These are phyloP conservation scores for Agaricales sp. DNA, from an alignment of 1,284 basidiomycete genomes.

Conservation along the genomic window DNA sequence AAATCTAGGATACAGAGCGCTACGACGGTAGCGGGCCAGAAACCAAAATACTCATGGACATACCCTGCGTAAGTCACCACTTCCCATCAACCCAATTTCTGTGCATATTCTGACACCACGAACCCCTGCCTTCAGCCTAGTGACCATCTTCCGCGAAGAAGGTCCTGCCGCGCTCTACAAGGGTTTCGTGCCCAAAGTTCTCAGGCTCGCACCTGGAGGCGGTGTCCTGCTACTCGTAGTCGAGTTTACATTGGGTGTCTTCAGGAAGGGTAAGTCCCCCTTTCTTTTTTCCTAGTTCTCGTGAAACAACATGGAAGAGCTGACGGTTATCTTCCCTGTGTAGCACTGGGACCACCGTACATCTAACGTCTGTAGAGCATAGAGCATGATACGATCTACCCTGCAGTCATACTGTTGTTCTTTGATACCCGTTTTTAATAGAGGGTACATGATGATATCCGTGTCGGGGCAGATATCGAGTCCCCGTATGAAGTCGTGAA, in stretches of 20 bases:
- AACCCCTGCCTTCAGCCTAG: slow-evolving; percentile 15
- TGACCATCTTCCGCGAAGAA: slow-evolving; percentile 84
- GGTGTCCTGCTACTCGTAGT: slow-evolving; percentile 92
- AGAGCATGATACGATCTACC: too few relatives aligned
- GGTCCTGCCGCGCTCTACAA: slow-evolving; percentile 89
- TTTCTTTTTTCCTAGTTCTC: neutral
- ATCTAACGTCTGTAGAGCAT: too few relatives aligned
- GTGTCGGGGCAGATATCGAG: too few relatives aligned
- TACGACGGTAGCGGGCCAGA: slow-evolving; percentile 52
- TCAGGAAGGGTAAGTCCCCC: slow-evolving; percentile 37
- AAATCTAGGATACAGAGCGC: slow-evolving; percentile 92
- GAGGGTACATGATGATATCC: too few relatives aligned
- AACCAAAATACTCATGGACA: slow-evolving; percentile 89
- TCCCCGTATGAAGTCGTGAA: too few relatives aligned
- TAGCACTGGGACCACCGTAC: slow-evolving; percentile 1
- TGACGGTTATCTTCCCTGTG: neutral
- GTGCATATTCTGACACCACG: slow-evolving; percentile 28
- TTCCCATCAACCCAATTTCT: neutral
- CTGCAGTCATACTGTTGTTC: neutral
- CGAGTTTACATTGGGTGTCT: slow-evolving; percentile 68
- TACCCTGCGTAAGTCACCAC: slow-evolving; percentile 49
- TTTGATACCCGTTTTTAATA: neutral
- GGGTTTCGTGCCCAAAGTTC: slow-evolving; percentile 82
- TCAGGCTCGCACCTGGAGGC: slow-evolving; percentile 87
- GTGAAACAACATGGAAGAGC: neutral